A percentile compares a stretch with the other conserved stretches of the same genome.
Conservation (phyloP, 2,329 filamentous ascomycete species). For the Zalaria sp. region DNA sequence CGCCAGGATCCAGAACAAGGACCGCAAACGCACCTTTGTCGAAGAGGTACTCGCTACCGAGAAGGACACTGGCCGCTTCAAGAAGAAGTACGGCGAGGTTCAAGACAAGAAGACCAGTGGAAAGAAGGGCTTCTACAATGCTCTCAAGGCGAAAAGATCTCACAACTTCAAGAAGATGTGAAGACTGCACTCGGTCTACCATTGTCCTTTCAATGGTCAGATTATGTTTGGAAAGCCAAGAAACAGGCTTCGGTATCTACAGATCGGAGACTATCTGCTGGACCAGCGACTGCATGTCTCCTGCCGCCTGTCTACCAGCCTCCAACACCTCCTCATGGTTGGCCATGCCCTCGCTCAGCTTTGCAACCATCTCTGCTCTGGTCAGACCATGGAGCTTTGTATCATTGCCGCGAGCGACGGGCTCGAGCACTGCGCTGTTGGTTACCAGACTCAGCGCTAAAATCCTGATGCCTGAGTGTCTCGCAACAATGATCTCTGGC, state of each 20-base stretch:
- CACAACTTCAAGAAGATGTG: constrained; percentile 18
- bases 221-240: too few relatives aligned
- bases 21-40: constrained; percentile 73
- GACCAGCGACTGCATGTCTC: constrained; percentile 45
- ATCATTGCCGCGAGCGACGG: constrained; percentile 45
- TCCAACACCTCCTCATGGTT: constrained; percentile 53
- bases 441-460: constrained; percentile 53
- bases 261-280: constrained; percentile 30
- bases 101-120: constrained; percentile 73
- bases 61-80: constrained; percentile 56
- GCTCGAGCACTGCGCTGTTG: constrained; percentile 47
- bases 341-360: constrained; percentile 45
- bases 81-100: constrained; percentile 75
- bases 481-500: constrained; percentile 52
- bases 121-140: constrained; percentile 81
- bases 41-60: constrained; percentile 67
- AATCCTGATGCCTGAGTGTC: constrained; percentile 49
- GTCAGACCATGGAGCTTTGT: constrained; percentile 35
- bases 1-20: constrained; percentile 68
- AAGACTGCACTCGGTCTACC: background rate
- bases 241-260: constrained; percentile 9
- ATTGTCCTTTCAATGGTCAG: background rate
- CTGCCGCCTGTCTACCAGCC: constrained; percentile 43
- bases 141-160: constrained; percentile 47
- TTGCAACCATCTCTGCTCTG: constrained; percentile 36